A percentile compares a stretch with the other conserved stretches of the same genome.
These are phyloP conservation scores for Geranium rotundifolium DNA, from an alignment of 345 rosid species.

Conservation along the genomic window DNA sequence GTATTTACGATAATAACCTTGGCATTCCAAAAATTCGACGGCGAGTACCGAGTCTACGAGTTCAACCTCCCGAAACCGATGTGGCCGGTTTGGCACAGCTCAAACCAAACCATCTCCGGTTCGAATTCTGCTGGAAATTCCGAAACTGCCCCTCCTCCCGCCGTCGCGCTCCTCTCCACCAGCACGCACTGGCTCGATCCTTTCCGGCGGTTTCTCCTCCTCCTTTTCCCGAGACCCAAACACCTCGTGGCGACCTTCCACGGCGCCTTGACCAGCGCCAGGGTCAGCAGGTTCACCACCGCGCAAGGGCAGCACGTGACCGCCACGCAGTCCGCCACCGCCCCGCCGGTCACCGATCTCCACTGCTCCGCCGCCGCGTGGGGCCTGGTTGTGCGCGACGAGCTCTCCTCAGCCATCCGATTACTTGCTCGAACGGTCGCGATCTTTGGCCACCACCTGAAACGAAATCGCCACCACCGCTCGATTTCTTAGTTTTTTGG, in stretches of 20 bases:
- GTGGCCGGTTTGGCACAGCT: too few relatives aligned
- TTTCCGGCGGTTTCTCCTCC: slow-evolving; percentile 20
- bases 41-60: too few relatives aligned
- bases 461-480: too few relatives aligned
- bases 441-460: too few relatives aligned
- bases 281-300: slow-evolving; percentile 44
- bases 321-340: slow-evolving; percentile 76
- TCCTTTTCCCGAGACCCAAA: slow-evolving; percentile 24
- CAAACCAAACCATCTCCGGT: too few relatives aligned
- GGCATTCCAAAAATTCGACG: too few relatives aligned
- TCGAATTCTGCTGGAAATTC: slow-evolving; percentile 1
- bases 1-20: too few relatives aligned
- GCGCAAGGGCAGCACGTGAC: slow-evolving; percentile 87
- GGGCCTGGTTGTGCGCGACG: too few relatives aligned
- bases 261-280: slow-evolving; percentile 66
- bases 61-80: too few relatives aligned
- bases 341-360: slow-evolving; percentile 53
- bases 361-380: slow-evolving; percentile 44
- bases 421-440: not conserved
- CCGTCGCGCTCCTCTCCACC: slow-evolving; percentile 22
- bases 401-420: slow-evolving; percentile 29
- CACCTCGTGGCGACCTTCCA: slow-evolving; percentile 56
- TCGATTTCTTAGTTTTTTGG: too few relatives aligned
- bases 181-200: slow-evolving; percentile 17
- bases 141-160: slow-evolving; percentile 5